Conservation (phyloP, 345 rosid genomes). For the Eucalyptus erythrocorys region DNA sequence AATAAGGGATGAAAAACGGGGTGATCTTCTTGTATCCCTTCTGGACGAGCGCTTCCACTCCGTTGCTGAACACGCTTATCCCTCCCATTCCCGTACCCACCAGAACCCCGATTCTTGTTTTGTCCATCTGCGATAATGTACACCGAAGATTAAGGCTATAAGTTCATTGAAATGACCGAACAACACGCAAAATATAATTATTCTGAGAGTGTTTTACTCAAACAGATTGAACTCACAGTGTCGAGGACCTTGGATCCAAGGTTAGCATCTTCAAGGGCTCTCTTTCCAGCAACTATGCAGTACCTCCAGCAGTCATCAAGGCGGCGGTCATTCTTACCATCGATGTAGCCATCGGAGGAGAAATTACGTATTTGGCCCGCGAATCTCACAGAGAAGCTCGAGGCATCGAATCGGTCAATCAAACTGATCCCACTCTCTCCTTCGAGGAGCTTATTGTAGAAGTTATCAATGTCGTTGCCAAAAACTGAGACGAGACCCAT, state of each 20-base stretch:
- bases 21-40: slow-evolving; percentile 48
- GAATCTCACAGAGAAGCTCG: slow-evolving; percentile 37
- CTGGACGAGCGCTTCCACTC: slow-evolving; percentile 39
- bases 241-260: slow-evolving; percentile 37
- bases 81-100: slow-evolving; percentile 78
- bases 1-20: slow-evolving; percentile 56
- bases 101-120: slow-evolving; percentile 41
- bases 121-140: slow-evolving; percentile 33
- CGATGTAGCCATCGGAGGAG: slow-evolving; percentile 50
- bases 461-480: slow-evolving; percentile 29
- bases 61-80: slow-evolving; percentile 28
- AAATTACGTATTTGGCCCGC: slow-evolving; percentile 55
- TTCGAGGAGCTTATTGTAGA: slow-evolving; percentile 40
- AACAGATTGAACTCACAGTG: slow-evolving; percentile 11
- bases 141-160: not conserved
- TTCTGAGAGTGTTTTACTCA: not conserved
- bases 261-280: slow-evolving; percentile 42
- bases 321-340: slow-evolving; percentile 54
- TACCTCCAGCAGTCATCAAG: slow-evolving; percentile 69
- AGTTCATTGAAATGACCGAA: not conserved
- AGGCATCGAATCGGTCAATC: slow-evolving; percentile 55
- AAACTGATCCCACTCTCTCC: slow-evolving; percentile 62
- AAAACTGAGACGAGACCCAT: slow-evolving; percentile 58
- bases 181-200: not conserved
- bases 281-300: slow-evolving; percentile 52